These are phyloP conservation scores for Bipolaris victoriae DNA, from an alignment of 2,329 filamentous ascomycete genomes.

Conservation along the genomic window DNA sequence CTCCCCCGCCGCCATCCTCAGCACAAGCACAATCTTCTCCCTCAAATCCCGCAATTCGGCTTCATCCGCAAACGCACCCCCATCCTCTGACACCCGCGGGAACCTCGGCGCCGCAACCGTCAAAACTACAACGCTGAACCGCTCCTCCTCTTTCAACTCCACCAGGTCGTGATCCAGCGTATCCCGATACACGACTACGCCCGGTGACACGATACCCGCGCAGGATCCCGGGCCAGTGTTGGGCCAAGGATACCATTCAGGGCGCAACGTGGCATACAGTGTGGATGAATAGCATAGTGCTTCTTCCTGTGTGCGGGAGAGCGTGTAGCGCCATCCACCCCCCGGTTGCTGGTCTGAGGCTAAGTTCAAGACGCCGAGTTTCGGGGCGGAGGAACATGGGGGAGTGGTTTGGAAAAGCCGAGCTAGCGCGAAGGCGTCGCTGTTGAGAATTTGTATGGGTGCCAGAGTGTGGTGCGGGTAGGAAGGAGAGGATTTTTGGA, in stretches of 20 bases:
- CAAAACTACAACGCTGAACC: conserved; percentile 24
- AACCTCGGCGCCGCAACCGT: conserved; percentile 28
- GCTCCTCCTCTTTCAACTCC: conserved; percentile 16
- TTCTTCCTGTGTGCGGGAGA: conserved; percentile 32
- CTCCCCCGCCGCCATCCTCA: conserved; percentile 25
- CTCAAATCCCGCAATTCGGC: conserved; percentile 17
- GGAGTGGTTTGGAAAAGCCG: conserved; percentile 1
- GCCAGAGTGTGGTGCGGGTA: conserved; percentile 6
- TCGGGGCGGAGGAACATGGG: not conserved
- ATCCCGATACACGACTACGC: conserved; percentile 30
- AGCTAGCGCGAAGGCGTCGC: conserved; percentile 30
- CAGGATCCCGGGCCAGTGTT: conserved; percentile 27
- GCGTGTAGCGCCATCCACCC: conserved; percentile 31
- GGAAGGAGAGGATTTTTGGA: conserved; percentile 8
- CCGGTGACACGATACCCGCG: conserved; percentile 28
- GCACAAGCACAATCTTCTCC: conserved; percentile 27
- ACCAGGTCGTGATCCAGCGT: conserved; percentile 24
- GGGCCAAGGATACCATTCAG: conserved; percentile 34
- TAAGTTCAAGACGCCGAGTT: conserved; percentile 29
- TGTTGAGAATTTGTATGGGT: conserved; percentile 24
- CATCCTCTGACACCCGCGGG: conserved; percentile 15
- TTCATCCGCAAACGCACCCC: conserved; percentile 16
- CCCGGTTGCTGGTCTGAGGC: conserved; percentile 29
- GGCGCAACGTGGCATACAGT: conserved; percentile 23
- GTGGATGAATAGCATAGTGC: conserved; percentile 34